Evolutionary conservation across 2,329 filamentous ascomycete genomes (phyloP).

Genomic region (Elsinoe perseae): DNA sequence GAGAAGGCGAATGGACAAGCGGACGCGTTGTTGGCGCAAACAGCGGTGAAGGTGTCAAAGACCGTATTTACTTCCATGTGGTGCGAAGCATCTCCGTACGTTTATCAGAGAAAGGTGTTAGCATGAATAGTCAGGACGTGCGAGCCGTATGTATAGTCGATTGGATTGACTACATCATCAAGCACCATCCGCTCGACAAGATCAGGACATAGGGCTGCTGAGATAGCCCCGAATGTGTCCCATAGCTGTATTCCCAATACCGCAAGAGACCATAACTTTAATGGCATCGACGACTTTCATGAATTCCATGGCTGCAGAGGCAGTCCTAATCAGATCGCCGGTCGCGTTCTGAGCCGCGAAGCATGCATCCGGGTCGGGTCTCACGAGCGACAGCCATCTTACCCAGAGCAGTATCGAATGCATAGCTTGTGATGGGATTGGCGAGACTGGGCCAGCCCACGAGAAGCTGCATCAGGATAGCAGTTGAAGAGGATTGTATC

Average conservation of each 20-base stretch:
- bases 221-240: constrained; percentile 38
- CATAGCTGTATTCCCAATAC: constrained; percentile 45
- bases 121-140: too few species aligned
- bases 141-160: constrained; percentile 32
- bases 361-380: constrained; percentile 12
- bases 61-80: constrained; percentile 36
- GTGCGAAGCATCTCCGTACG: not conserved
- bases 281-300: constrained; percentile 38
- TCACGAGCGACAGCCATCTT: constrained; percentile 13
- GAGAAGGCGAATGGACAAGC: not conserved
- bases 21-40: constrained; percentile 32
- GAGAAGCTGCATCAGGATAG: constrained; percentile 2
- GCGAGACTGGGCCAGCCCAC: not conserved
- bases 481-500: constrained; percentile 21
- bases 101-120: too few species aligned
- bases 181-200: constrained; percentile 33
- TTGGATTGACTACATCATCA: constrained; percentile 40
- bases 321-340: constrained; percentile 34
- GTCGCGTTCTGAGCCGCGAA: constrained; percentile 23
- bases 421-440: constrained; percentile 6
- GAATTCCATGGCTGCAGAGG: constrained; percentile 38
- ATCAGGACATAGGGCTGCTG: constrained; percentile 36
- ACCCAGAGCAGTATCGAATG: constrained; percentile 19
- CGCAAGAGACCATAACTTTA: constrained; percentile 34
- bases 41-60: constrained; percentile 37